Conservation (phyloP, 2,329 filamentous ascomycete genomes). For the Fusarium zealandicum region DNA sequence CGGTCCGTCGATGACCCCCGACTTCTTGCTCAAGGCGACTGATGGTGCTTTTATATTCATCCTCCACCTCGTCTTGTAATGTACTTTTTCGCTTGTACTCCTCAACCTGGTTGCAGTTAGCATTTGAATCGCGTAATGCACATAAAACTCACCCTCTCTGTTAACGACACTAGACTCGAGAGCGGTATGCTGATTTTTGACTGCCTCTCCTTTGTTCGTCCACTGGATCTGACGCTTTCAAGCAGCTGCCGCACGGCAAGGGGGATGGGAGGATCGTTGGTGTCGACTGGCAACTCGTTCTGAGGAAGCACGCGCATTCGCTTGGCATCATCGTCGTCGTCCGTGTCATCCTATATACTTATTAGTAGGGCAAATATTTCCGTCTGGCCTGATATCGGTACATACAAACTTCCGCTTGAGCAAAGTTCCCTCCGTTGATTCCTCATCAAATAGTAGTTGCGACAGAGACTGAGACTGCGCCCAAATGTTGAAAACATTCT, state of each 20-base stretch:
- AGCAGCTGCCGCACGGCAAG: conserved; percentile 45
- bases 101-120: conserved; percentile 40
- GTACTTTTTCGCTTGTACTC: conserved; percentile 41
- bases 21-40: conserved; percentile 54
- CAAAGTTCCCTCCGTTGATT: conserved; percentile 36
- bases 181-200: conserved; percentile 42
- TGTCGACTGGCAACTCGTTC: conserved; percentile 27
- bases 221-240: conserved; percentile 25
- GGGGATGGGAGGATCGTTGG: conserved; percentile 44
- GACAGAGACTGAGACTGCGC: conserved; percentile 48
- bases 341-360: conserved; percentile 38
- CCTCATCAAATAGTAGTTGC: conserved; percentile 37
- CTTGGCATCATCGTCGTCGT: conserved; percentile 45
- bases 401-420: conserved; percentile 61
- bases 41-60: conserved; percentile 52
- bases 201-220: conserved; percentile 28
- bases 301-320: conserved; percentile 40
- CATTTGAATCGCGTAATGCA: neutral
- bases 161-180: conserved; percentile 49
- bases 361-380: neutral
- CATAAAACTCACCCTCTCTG: conserved; percentile 46
- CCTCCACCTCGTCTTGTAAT: conserved; percentile 42
- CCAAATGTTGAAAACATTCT: conserved; percentile 58
- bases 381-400: neutral
- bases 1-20: conserved; percentile 54